Percentiles rank a stretch among this genome's conserved stretches.
phyloP scores from a whole-genome alignment of 306 rosid genomes.

The Cyclanthera cordifolia region DNA sequence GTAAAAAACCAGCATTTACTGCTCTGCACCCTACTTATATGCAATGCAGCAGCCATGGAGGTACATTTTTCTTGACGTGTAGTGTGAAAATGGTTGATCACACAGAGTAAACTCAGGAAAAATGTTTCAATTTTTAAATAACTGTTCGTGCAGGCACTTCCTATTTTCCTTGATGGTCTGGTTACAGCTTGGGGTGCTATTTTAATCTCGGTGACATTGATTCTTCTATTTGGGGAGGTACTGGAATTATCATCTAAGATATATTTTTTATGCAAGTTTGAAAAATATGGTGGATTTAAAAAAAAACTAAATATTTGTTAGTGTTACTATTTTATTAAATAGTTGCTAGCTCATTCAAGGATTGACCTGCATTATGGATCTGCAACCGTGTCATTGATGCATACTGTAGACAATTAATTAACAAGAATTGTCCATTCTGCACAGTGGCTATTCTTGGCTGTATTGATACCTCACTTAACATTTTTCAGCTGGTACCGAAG shows the following conservation, averaged over 20 bases:
- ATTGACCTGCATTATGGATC: neutral
- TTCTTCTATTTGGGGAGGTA: conserved; percentile 97
- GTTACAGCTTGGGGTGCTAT: conserved; percentile 67
- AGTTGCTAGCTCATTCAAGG: neutral
- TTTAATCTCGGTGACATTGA: conserved; percentile 73
- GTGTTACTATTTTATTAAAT: neutral
- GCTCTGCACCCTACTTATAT: conserved; percentile 73
- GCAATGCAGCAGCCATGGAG: conserved; percentile 98
- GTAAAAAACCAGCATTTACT: conserved; percentile 76
- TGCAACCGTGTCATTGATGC: neutral
- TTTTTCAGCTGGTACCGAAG: neutral
- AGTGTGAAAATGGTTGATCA: neutral
- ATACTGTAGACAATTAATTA: neutral
- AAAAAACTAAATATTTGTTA: too few relatives aligned
- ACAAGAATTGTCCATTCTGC: conserved; percentile 2
- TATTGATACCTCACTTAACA: neutral
- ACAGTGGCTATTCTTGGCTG: conserved; percentile 1
- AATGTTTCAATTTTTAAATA: conserved; percentile 13
- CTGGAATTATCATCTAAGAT: conserved; percentile 13
- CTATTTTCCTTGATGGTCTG: conserved; percentile 76
- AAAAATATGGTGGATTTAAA: neutral
- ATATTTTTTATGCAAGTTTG: neutral
- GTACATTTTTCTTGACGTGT: conserved; percentile 23
- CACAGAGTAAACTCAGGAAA: neutral
- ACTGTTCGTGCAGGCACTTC: conserved; percentile 55